These are phyloP conservation scores for Rutstroemia sp. DNA, from an alignment of 2,329 filamentous ascomycete species.

Conservation along the genomic window DNA sequence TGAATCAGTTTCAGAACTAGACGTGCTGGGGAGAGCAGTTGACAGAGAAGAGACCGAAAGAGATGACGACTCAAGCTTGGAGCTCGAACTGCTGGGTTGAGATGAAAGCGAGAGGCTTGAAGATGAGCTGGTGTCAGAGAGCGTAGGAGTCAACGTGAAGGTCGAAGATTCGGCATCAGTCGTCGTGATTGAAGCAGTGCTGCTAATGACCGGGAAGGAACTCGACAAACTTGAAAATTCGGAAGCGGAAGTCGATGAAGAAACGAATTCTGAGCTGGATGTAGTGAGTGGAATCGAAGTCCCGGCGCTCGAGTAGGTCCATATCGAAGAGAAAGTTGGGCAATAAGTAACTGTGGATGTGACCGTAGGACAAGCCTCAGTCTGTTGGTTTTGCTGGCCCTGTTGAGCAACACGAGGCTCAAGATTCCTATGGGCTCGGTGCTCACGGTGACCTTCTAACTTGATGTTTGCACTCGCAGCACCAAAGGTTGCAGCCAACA, in stretches of 20 bases:
- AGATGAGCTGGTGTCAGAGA: no score
- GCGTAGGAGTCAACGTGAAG: no score
- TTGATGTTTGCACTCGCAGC: conserved; percentile 8
- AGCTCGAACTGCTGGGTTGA: no score
- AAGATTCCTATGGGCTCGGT: background rate
- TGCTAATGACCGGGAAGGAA: background rate
- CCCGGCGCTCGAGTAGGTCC: background rate
- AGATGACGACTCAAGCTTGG: no score
- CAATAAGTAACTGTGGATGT: background rate
- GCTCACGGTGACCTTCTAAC: background rate
- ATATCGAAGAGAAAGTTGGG: background rate
- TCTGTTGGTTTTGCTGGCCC: background rate
- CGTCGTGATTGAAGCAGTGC: background rate
- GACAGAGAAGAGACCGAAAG: background rate
- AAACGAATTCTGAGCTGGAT: background rate
- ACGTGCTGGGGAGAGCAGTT: background rate
- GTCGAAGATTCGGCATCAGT: background rate
- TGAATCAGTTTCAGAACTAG: background rate
- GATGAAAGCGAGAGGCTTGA: no score
- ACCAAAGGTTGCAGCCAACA: conserved; percentile 4
- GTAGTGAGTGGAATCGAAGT: background rate
- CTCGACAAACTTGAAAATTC: background rate
- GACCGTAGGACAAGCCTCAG: background rate
- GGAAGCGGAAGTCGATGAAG: background rate
- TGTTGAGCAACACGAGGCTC: background rate